Percentiles rank a stretch among this genome's conserved stretches.
Conservation (phyloP, 495 filamentous ascomycete species). For the Penicillium bovifimosum region DNA sequence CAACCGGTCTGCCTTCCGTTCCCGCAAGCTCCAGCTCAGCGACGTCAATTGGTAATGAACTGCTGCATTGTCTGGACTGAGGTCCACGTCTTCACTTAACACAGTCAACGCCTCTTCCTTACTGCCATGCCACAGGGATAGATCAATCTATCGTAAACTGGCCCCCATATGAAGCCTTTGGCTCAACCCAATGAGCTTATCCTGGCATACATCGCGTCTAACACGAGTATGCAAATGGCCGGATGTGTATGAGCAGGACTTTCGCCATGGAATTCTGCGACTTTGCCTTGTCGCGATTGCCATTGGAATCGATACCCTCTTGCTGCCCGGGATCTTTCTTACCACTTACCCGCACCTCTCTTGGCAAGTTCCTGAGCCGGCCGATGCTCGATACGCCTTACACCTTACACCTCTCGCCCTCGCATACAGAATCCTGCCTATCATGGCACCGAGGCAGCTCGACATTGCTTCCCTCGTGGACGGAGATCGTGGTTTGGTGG, state of each 20-base stretch:
- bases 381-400: background rate
- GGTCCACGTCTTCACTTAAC: constrained; percentile 3
- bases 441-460: background rate
- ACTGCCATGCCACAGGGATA: background rate
- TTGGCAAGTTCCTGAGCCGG: background rate
- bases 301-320: background rate
- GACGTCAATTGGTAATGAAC: constrained; percentile 88
- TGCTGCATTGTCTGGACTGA: background rate
- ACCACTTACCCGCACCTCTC: background rate
- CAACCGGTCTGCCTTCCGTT: constrained; percentile 72
- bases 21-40: constrained; percentile 87
- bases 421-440: background rate
- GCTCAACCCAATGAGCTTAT: background rate
- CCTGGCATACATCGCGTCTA: background rate
- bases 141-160: background rate
- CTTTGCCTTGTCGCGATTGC: background rate
- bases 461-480: background rate
- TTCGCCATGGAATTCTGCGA: background rate
- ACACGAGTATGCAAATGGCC: background rate
- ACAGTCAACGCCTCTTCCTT: background rate
- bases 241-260: background rate
- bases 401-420: too few relatives aligned
- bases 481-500: background rate
- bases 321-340: background rate
- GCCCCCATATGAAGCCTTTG: background rate